These are phyloP conservation scores for Alternaria solani DNA, from an alignment of 2,329 filamentous ascomycete genomes.

Conservation along the genomic window DNA sequence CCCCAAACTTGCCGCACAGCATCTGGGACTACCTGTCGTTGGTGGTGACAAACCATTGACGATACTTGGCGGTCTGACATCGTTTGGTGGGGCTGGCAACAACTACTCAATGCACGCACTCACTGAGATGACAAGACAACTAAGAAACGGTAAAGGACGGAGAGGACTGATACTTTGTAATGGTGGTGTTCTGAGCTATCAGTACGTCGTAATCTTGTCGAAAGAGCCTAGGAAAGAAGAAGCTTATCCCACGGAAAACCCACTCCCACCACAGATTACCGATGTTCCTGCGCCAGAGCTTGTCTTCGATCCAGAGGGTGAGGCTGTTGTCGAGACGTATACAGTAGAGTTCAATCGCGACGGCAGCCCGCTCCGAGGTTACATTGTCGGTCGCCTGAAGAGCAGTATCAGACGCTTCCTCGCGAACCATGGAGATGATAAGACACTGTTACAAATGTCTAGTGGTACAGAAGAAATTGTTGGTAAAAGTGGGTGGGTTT, in stretches of 20 bases:
- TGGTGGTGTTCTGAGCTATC: constrained; percentile 70
- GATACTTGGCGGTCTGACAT: constrained; percentile 70
- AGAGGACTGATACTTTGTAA: constrained; percentile 70
- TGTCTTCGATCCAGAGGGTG: constrained; percentile 56
- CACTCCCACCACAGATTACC: constrained; percentile 54
- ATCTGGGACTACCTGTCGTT: constrained; percentile 63
- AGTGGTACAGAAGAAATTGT: constrained; percentile 58
- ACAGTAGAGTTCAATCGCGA: constrained; percentile 66
- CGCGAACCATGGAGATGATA: constrained; percentile 64
- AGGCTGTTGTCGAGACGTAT: constrained; percentile 67
- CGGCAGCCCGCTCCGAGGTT: constrained; percentile 58
- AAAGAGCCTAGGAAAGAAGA: constrained; percentile 52
- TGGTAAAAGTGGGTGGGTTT: constrained; percentile 59
- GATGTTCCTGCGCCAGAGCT: constrained; percentile 52
- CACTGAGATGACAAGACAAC: constrained; percentile 53
- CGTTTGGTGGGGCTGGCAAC: constrained; percentile 74
- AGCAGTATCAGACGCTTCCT: constrained; percentile 60
- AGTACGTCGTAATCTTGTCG: constrained; percentile 68
- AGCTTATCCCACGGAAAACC: constrained; percentile 59
- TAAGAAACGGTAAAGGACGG: constrained; percentile 57
- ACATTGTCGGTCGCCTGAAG: constrained; percentile 63
- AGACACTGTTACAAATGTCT: constrained; percentile 57
- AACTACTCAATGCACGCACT: constrained; percentile 73
- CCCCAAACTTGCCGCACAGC: constrained; percentile 69
- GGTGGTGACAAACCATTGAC: constrained; percentile 62